Base-by-base conservation (phyloP, 352 stramenopile species). In the Globisporangium lucens region DNA sequence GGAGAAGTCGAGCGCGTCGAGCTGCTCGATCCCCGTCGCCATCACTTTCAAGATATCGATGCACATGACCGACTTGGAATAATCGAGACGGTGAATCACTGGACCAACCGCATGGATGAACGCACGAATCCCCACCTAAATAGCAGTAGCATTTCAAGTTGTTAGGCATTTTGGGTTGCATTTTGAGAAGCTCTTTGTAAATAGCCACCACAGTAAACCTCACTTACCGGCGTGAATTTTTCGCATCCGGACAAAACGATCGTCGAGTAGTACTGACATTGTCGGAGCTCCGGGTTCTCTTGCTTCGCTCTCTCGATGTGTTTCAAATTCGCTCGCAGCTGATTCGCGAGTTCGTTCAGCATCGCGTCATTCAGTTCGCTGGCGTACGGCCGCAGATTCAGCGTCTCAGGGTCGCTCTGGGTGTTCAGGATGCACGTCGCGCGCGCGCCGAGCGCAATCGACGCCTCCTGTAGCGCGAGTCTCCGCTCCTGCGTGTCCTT, bases 41-140 rank as follows among this genome's bases (percentile, higher is more conserved):
- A 94, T 73, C n/a, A 94, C 83, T 65, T 90, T 87, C 61, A 92
- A 66, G 56, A 90, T 77, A 10, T 79, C 76, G 12, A 86, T 66
- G 2, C 82, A 77, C 27, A 94, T 51, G 12, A 68, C 64, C 3
- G 82, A 87, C 13, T 70, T 67, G 2, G 82, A 90, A 43, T 76
- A 83, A 57, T 90, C 75, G 4, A 94, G 70, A 17, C 70, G 66
- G n/a, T 75, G 75, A 22, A 92, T 71, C 0, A 63, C 68, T 6
- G 74, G 53, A 2, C 83, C 86, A 24, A 92, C 73, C 0, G 75
- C 75, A 61, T 92, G 82, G 30, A 87, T 80, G 36, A 94, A 87
- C 49, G 83, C 79, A 1, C 85, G 83, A 65, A 91, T 81, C 0
- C 85, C 85, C 46, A 94, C 80, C 82, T 91, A 58, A n/a, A 60